Percentiles rank a stretch among this genome's conserved stretches.
Conservation (phyloP, 2,329 filamentous ascomycete genomes). For the Phialemoniopsis sp. region DNA sequence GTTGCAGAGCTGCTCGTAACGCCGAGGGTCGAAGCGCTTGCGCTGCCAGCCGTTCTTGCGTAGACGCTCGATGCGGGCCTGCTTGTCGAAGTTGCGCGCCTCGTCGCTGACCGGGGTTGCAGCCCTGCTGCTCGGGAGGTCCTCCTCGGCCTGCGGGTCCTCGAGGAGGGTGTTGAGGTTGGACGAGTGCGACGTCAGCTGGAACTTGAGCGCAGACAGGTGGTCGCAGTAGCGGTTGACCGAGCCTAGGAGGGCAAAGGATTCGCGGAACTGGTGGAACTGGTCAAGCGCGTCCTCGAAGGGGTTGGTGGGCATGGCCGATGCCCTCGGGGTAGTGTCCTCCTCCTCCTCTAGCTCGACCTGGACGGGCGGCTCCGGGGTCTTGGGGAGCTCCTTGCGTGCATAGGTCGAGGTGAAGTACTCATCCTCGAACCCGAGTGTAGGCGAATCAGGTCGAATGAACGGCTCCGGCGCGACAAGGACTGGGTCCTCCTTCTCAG, state of each 20-base stretch:
- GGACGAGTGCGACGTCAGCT: conserved; percentile 43
- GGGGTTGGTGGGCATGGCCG: conserved; percentile 2
- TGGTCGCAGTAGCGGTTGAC: conserved; percentile 45
- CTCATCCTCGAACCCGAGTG: conserved; percentile 49
- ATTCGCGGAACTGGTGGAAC: conserved; percentile 5
- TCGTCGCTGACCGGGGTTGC: conserved; percentile 23
- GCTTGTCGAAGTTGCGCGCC: conserved; percentile 33
- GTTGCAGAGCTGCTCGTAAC: conserved; percentile 50
- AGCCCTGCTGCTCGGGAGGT: conserved; percentile 10
- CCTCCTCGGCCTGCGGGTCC: conserved; percentile 10
- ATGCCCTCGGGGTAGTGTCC: conserved; percentile 8
- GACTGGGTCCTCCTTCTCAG: conserved; percentile 25
- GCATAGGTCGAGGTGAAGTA: conserved; percentile 20
- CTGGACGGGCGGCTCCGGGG: conserved; percentile 14
- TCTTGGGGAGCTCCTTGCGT: conserved; percentile 18
- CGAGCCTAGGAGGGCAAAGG: conserved; percentile 35
- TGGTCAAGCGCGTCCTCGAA: conserved; percentile 9
- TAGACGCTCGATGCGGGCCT: conserved; percentile 49
- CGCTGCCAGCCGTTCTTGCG: conserved; percentile 51
- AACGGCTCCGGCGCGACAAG: conserved; percentile 36
- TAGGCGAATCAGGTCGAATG: conserved; percentile 56
- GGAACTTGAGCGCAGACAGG: conserved; percentile 40
- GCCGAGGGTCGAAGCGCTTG: conserved; percentile 47
- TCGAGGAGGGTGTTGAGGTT: conserved; percentile 37
- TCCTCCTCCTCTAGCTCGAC: conserved; percentile 8